Conservation (phyloP, 495 filamentous ascomycete species). For the Emericellopsis terricola region DNA sequence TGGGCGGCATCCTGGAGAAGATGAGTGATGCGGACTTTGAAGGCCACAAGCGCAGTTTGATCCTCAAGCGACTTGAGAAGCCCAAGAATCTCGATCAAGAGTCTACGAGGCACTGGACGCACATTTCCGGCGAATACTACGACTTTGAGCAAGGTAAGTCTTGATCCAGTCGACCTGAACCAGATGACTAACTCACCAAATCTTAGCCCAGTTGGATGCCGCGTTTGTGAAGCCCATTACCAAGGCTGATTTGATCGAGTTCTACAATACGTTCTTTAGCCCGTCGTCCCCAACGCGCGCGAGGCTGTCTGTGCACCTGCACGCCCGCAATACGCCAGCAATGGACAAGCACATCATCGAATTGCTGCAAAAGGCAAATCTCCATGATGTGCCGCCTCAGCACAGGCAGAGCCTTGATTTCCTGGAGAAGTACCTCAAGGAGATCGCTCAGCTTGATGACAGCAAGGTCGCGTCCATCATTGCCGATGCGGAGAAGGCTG, state of each 20-base stretch:
- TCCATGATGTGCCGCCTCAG: constrained; percentile 4
- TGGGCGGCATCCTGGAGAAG: constrained; percentile 42
- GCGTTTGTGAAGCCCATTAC: constrained; percentile 52
- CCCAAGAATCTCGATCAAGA: constrained; percentile 85
- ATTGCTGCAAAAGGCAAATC: constrained; percentile 21
- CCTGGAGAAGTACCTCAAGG: constrained; percentile 17
- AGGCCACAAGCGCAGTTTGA: constrained; percentile 72
- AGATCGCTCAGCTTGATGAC: constrained; percentile 14
- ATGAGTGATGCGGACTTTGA: constrained; percentile 84
- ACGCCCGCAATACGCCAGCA: constrained; percentile 43
- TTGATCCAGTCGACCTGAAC: too few species aligned
- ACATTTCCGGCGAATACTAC: constrained; percentile 72
- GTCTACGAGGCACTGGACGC: constrained; percentile 61
- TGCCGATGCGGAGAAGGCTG: constrained; percentile 21
- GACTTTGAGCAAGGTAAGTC: constrained; percentile 71
- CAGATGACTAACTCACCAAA: too few species aligned
- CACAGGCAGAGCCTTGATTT: constrained; percentile 12
- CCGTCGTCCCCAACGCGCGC: constrained; percentile 55
- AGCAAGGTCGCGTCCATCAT: constrained; percentile 14
- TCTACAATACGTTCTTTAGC: constrained; percentile 60
- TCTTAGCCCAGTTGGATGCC: constrained; percentile 63
- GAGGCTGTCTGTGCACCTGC: constrained; percentile 68
- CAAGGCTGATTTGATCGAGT: constrained; percentile 62
- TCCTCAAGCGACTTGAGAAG: constrained; percentile 79
- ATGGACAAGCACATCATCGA: constrained; percentile 34